Percentiles rank a stretch among this genome's conserved stretches.
Evolutionary conservation across 805 yeast species (phyloP).

Genomic region (Hanseniaspora meyeri): DNA sequence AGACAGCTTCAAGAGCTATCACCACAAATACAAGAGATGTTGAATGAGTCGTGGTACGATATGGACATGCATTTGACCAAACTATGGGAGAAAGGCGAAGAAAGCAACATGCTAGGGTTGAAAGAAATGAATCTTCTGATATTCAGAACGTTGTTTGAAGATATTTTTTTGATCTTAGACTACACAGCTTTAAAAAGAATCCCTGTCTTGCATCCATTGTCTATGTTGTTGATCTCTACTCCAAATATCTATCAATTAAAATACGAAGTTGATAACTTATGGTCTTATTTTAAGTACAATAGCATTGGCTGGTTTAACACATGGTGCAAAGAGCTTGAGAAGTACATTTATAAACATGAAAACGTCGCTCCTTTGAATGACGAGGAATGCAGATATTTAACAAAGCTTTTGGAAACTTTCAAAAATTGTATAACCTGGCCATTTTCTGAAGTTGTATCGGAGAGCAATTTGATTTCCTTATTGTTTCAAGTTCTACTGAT

Average conservation of each 20-base stretch:
- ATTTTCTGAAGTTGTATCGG: conserved; percentile 57
- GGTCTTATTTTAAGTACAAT: conserved; percentile 43
- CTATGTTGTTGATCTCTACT: conserved; percentile 74
- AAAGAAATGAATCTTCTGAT: conserved; percentile 70
- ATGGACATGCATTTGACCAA: conserved; percentile 71
- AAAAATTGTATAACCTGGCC: conserved; percentile 91
- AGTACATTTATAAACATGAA: conserved; percentile 6
- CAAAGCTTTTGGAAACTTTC: conserved; percentile 64
- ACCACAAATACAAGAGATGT: conserved; percentile 28
- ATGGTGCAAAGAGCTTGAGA: conserved; percentile 45
- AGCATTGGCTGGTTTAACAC: conserved; percentile 75
- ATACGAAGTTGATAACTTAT: conserved; percentile 42
- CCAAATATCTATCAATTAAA: conserved; percentile 48
- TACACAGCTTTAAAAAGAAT: conserved; percentile 74
- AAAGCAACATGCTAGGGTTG: conserved; percentile 27
- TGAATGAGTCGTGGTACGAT: conserved; percentile 61
- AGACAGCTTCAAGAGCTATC: conserved; percentile 6
- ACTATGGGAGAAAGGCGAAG: conserved; percentile 56
- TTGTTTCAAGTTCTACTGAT: conserved; percentile 48
- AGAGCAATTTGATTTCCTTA: conserved; percentile 51
- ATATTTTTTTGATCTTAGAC: conserved; percentile 81
- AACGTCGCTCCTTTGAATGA: conserved; percentile 22
- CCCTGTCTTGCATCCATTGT: conserved; percentile 62
- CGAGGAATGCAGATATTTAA: conserved; percentile 41
- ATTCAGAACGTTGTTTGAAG: conserved; percentile 81